Evolutionary conservation across 345 rosid genomes (phyloP).

Genomic region (Linum tenue): DNA sequence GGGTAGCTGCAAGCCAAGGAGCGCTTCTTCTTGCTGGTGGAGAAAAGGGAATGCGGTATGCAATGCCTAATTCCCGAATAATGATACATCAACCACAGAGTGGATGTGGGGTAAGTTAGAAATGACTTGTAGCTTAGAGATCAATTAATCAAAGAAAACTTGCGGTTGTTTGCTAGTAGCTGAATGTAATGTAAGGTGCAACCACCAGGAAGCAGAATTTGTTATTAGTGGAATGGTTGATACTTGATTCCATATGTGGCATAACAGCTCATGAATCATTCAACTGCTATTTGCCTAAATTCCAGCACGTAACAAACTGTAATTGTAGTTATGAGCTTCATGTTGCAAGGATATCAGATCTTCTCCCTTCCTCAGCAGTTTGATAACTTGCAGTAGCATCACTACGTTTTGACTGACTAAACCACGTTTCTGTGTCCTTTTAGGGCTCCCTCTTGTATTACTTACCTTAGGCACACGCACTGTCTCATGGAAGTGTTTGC

Average conservation of each 20-base stretch:
- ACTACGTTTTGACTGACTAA: too few relatives aligned
- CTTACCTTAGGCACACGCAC: too few relatives aligned
- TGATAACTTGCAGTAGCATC: too few relatives aligned
- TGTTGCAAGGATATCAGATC: too few relatives aligned
- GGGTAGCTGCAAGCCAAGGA: slow-evolving; percentile 93
- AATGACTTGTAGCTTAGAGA: background rate
- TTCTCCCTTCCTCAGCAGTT: too few relatives aligned
- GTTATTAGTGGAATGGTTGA: background rate
- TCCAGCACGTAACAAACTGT: too few relatives aligned
- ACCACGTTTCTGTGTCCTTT: too few relatives aligned
- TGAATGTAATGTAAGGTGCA: background rate
- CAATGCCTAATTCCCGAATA: slow-evolving; percentile 92
- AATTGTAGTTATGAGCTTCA: too few relatives aligned
- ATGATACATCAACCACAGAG: slow-evolving; percentile 93
- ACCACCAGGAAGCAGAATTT: background rate
- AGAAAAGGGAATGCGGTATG: slow-evolving; percentile 91
- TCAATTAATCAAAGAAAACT: slow-evolving; percentile 3
- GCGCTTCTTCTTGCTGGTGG: slow-evolving; percentile 93
- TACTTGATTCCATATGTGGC: background rate
- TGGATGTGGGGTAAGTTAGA: slow-evolving; percentile 76
- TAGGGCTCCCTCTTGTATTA: too few relatives aligned
- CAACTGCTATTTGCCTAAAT: too few relatives aligned
- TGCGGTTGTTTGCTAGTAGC: background rate
- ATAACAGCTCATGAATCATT: too few relatives aligned
- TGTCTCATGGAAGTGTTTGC: too few relatives aligned